phyloP scores from a whole-genome alignment of 495 filamentous ascomycete species.

The Penicillium canariense region DNA sequence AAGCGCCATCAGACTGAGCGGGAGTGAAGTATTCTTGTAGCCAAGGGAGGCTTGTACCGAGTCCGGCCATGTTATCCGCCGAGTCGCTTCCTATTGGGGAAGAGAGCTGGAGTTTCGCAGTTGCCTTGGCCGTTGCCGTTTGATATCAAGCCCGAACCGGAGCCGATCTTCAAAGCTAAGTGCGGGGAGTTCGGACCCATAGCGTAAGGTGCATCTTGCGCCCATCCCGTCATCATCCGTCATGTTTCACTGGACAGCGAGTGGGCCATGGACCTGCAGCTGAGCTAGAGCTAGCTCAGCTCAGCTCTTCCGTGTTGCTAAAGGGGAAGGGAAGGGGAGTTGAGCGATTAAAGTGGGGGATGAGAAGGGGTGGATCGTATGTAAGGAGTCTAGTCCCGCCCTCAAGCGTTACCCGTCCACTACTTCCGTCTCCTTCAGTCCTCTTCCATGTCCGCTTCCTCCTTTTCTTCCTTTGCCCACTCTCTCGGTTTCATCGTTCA shows the following conservation, averaged over 20 bases:
- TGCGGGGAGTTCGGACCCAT: slow-evolving; percentile 12
- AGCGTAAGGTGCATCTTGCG: background rate
- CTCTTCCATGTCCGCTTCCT: background rate
- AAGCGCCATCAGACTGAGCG: background rate
- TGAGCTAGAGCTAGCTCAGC: background rate
- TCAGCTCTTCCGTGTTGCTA: background rate
- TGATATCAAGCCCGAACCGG: slow-evolving; percentile 1
- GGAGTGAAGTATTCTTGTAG: background rate
- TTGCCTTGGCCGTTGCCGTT: background rate
- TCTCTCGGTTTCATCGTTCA: background rate
- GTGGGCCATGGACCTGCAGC: slow-evolving; percentile 6
- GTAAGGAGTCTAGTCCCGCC: slow-evolving; percentile 3
- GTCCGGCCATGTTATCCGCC: background rate
- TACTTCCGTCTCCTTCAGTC: slow-evolving; percentile 8
- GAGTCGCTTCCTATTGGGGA: slow-evolving; percentile 1
- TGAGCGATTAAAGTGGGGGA: background rate
- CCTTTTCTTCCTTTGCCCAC: background rate
- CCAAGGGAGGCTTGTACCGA: background rate
- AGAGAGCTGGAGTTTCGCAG: background rate
- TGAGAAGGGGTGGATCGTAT: background rate
- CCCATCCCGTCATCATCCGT: background rate
- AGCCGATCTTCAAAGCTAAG: slow-evolving; percentile 7
- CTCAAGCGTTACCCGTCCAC: background rate
- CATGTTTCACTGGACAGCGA: background rate
- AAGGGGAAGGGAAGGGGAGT: background rate